Percentiles rank a stretch among this genome's conserved stretches.
Conservation (phyloP, 2,329 filamentous ascomycete species). For the Helotiales sp. region DNA sequence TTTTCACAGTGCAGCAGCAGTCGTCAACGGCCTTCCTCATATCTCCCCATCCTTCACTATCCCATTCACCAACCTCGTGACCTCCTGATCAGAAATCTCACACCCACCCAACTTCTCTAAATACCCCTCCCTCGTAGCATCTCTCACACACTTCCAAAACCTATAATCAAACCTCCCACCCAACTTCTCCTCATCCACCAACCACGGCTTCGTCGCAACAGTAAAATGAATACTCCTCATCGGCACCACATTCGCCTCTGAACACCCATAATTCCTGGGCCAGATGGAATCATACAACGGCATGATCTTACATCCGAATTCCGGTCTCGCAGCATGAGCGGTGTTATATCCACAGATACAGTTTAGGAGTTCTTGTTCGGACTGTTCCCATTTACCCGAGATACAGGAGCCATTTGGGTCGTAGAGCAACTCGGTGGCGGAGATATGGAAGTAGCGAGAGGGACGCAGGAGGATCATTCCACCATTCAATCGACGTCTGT, state of each 20-base stretch:
- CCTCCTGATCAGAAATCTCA: constrained; percentile 3
- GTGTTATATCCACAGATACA: constrained; percentile 7
- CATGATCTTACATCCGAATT: constrained; percentile 12
- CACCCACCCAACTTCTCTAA: neutral
- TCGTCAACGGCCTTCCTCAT: too few relatives aligned
- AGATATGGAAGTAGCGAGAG: constrained; percentile 11
- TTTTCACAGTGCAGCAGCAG: too few relatives aligned
- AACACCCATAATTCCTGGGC: constrained; percentile 9
- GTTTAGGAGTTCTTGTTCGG: constrained; percentile 14
- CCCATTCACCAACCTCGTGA: constrained; percentile 2
- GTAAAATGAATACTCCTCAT: constrained; percentile 15
- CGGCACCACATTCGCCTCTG: constrained; percentile 7
- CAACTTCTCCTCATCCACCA: constrained; percentile 2
- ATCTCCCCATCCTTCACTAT: too few relatives aligned
- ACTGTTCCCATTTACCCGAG: constrained; percentile 6
- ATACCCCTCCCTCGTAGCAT: neutral
- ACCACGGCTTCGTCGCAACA: constrained; percentile 12
- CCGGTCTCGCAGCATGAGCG: neutral
- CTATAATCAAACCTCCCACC: constrained; percentile 6
- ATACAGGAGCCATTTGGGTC: constrained; percentile 7
- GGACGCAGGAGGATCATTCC: constrained; percentile 10
- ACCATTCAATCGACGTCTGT: constrained; percentile 8
- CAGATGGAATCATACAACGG: constrained; percentile 11
- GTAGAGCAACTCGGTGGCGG: constrained; percentile 10
- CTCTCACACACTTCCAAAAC: constrained; percentile 11